Percentiles rank a stretch among this genome's conserved stretches.
These are phyloP conservation scores for Spatholobus suberectus DNA, from an alignment of 306 rosid genomes.

Conservation along the genomic window DNA sequence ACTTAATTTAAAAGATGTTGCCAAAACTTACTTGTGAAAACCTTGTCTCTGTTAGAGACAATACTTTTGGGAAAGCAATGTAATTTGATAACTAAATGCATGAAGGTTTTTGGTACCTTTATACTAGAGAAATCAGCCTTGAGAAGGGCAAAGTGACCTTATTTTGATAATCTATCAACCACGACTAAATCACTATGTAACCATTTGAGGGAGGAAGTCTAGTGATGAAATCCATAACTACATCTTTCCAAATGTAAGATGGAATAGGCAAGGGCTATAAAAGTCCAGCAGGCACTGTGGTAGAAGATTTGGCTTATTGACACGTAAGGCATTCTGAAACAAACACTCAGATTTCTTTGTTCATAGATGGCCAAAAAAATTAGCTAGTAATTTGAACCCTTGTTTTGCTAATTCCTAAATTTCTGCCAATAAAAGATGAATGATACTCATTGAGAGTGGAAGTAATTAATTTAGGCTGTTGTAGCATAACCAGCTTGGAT, in stretches of 20 bases:
- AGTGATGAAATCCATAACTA: no score
- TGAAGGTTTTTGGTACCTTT: neutral
- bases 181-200: neutral
- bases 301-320: neutral
- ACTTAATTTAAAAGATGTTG: no score
- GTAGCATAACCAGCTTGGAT: no score
- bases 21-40: neutral
- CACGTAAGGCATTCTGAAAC: neutral
- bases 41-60: neutral
- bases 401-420: no score
- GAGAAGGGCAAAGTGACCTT: neutral
- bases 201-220: neutral
- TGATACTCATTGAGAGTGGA: no score
- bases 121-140: neutral
- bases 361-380: neutral
- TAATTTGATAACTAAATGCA: neutral
- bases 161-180: neutral
- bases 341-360: neutral
- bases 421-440: no score
- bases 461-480: no score
- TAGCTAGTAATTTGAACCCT: no score
- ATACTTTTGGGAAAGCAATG: neutral
- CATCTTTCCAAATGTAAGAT: no score
- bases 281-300: neutral
- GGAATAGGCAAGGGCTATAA: neutral